Conservation (phyloP, 495 filamentous ascomycete species). For the Collariella sp. region DNA sequence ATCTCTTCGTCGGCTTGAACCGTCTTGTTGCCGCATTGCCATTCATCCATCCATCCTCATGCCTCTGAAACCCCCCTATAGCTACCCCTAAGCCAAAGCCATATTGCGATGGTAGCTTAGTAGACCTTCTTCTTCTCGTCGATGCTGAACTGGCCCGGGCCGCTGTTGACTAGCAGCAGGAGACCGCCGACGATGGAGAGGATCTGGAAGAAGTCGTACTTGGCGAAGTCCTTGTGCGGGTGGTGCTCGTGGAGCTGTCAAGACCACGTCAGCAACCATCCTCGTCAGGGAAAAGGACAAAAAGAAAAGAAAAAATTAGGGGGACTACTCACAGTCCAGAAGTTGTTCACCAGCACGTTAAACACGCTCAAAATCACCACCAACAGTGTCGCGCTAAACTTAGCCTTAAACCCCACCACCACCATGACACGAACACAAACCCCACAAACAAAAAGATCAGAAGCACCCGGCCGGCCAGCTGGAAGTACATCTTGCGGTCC, state of each 20-base stretch:
- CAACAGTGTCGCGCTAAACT: slow-evolving; percentile 90
- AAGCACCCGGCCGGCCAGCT: slow-evolving; percentile 91
- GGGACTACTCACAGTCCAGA: slow-evolving; percentile 82
- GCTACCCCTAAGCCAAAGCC: too few relatives aligned
- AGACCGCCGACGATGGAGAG: slow-evolving; percentile 96
- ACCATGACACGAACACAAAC: slow-evolving; percentile 98
- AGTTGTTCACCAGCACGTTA: slow-evolving; percentile 97
- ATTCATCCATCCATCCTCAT: background rate
- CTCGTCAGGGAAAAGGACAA: background rate
- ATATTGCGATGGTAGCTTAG: slow-evolving; percentile 37
- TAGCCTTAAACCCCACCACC: slow-evolving; percentile 98
- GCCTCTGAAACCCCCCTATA: background rate
- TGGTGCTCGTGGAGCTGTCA: slow-evolving; percentile 95
- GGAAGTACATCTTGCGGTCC: slow-evolving; percentile 99
- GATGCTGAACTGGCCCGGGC: slow-evolving; percentile 91
- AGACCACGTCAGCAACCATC: slow-evolving; percentile 15
- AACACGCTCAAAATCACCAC: slow-evolving; percentile 93
- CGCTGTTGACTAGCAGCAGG: slow-evolving; percentile 94
- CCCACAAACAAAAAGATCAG: slow-evolving; percentile 95
- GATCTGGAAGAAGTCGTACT: slow-evolving; percentile 99
- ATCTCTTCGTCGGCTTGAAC: background rate
- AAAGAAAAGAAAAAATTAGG: background rate
- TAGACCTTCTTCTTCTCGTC: slow-evolving; percentile 99
- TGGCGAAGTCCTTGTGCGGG: slow-evolving; percentile 98
- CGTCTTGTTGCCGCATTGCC: background rate